These are phyloP conservation scores for Diphasiastrum complanatum DNA, from an alignment of 83 land plant species.

Conservation along the genomic window DNA sequence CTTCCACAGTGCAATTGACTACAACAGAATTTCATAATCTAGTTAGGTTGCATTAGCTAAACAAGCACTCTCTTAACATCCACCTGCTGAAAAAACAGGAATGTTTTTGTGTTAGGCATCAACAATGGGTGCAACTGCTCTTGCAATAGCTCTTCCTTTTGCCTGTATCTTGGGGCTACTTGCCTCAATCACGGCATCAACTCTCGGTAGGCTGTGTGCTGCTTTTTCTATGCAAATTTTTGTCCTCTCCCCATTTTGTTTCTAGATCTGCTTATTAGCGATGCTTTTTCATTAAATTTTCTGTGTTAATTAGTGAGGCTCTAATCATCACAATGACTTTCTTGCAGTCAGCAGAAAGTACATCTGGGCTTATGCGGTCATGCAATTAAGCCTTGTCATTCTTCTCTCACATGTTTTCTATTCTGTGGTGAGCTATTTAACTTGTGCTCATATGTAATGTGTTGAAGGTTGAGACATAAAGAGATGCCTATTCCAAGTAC, in stretches of 20 bases:
- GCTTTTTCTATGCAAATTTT: neutral
- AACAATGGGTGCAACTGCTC: conserved; percentile 65
- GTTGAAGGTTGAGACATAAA: neutral
- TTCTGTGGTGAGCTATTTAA: conserved; percentile 42
- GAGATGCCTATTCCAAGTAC: neutral
- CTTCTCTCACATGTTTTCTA: conserved; percentile 68
- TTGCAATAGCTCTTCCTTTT: conserved; percentile 79
- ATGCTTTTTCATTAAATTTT: neutral
- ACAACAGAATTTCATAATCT: neutral
- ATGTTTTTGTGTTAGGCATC: no score
- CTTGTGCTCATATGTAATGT: neutral
- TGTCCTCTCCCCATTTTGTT: neutral
- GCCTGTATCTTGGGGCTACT: conserved; percentile 75
- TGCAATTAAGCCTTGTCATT: conserved; percentile 66
- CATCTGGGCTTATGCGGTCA: conserved; percentile 64
- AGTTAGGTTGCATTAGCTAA: no score
- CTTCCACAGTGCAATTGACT: neutral
- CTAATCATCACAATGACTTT: no score
- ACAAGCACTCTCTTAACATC: no score
- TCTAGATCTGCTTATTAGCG: neutral
- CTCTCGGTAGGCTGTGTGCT: conserved; percentile 56
- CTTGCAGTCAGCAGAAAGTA: conserved; percentile 53
- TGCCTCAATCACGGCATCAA: conserved; percentile 71
- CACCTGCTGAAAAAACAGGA: no score
- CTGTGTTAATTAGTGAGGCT: neutral